Percentiles rank a stretch among this genome's conserved stretches.
Conservation (phyloP, 306 rosid genomes). For the Abrus precatorius region DNA sequence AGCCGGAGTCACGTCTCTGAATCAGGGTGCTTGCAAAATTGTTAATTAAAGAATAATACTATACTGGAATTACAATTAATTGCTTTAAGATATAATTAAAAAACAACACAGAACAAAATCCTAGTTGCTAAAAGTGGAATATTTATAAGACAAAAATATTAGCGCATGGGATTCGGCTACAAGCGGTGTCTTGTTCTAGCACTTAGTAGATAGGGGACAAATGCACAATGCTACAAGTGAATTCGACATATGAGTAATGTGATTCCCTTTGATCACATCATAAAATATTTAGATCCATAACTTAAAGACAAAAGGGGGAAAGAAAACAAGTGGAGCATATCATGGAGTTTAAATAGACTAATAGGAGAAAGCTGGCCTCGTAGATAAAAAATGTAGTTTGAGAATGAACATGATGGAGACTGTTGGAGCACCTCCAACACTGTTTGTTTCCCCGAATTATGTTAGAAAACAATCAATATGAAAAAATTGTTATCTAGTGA, state of each 20-base stretch:
- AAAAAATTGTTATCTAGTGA: neutral
- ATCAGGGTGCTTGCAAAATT: neutral
- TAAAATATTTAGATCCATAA: constrained; percentile 31
- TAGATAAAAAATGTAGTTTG: neutral
- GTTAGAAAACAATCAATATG: neutral
- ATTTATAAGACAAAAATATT: constrained; percentile 15
- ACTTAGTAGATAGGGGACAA: constrained; percentile 20
- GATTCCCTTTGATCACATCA: constrained; percentile 36
- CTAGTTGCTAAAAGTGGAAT: constrained; percentile 15
- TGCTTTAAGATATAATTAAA: neutral
- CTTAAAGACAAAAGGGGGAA: neutral
- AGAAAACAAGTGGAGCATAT: neutral
- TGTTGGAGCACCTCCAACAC: constrained; percentile 10
- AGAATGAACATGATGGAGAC: constrained; percentile 28
- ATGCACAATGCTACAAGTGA: constrained; percentile 22
- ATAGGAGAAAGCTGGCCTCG: neutral
- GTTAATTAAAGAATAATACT: neutral
- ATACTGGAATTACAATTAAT: neutral
- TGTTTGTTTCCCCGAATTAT: neutral
- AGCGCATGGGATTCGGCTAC: constrained; percentile 34
- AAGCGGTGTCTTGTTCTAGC: constrained; percentile 25
- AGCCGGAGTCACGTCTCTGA: neutral
- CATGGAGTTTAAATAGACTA: neutral
- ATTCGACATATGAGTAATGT: constrained; percentile 35
- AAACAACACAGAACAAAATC: neutral